Percentiles rank a stretch among this genome's conserved stretches.
Evolutionary conservation across 2,329 filamentous ascomycete genomes (phyloP).

Genomic region (Ophiostoma sp.): DNA sequence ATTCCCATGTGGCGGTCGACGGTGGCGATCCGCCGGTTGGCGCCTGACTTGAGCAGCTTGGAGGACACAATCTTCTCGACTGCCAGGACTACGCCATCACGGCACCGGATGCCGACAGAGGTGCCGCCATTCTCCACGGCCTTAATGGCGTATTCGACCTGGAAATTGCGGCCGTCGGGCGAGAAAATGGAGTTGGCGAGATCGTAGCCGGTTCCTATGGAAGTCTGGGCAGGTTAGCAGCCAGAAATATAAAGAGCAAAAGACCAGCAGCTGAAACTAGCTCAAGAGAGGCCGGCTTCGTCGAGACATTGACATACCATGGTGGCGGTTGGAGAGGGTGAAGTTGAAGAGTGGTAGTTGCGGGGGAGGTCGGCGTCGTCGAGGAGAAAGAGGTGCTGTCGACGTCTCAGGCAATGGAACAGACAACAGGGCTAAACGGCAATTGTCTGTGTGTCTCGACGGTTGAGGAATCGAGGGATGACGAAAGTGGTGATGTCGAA

Average conservation of each 20-base stretch:
- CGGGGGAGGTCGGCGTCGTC: not conserved
- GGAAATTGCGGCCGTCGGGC: constrained; percentile 96
- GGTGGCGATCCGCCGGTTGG: constrained; percentile 95
- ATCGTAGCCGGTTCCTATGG: constrained; percentile 99
- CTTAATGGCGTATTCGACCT: constrained; percentile 98
- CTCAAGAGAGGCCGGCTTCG: not conserved
- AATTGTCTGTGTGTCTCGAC: not conserved
- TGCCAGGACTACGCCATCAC: constrained; percentile 92
- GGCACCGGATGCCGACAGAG: constrained; percentile 91
- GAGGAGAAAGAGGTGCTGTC: constrained; percentile 1
- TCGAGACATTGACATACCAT: constrained; percentile 1
- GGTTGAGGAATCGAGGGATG: not conserved
- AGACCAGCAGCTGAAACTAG: not conserved
- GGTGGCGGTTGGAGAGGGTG: not conserved
- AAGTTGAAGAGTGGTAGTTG: not conserved
- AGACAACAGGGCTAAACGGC: not conserved
- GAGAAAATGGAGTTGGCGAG: constrained; percentile 99
- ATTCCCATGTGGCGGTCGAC: constrained; percentile 90
- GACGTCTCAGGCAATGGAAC: not conserved
- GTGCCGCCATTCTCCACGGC: constrained; percentile 97
- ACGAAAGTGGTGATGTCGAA: constrained; percentile 8
- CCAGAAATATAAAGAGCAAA: not conserved
- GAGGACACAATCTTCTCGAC: constrained; percentile 95
- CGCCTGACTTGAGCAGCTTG: constrained; percentile 88
- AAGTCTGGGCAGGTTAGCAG: constrained; percentile 60